Base-by-base conservation (phyloP, 768 basidiomycete genomes). In the Rhizopogon sp. region DNA sequence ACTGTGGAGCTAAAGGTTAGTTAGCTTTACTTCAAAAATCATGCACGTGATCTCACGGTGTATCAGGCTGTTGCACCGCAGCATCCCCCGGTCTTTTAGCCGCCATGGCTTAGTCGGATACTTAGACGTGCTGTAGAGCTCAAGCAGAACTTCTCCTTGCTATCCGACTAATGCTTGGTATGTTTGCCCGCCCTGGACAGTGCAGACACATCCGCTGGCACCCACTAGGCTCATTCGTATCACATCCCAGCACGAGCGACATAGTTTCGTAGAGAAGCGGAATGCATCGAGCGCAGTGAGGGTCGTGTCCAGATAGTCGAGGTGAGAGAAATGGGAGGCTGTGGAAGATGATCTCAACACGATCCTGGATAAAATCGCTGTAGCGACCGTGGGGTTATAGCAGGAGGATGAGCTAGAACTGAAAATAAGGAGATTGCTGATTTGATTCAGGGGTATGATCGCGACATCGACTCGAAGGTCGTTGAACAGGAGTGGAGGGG, bases 401-500 rank as follows among this genome's bases (percentile, higher is more conserved):
- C 85, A 90, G 68, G 90, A 95, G 62, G 89, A 94, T 58, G 94
- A 96, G 33, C 69, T 93, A 20, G 91, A 93, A 50, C 74, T 85
- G 67, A 88, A 88, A 80, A 80, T 54, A 74, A 79, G 56, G 90
- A 93, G 66, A 82, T 94, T 43, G 85, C 88, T 3, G 89, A 94
- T 46, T 68, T 96, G 43, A 78, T 93, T 5, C 73, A 72, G 6
- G 88, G 92, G 64, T 88, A 91, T 64, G 78, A 84, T 51, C 77
- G 81, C 29, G 86, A 90, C 52, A 81, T 92, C 3, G 79, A 20
- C 20, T 20, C 20, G 20, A 2, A 80, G 20, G 78, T 80, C 2
- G 85, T 93, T 6, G 90, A 92, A 62, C 81, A 85, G 42, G 90
- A 91, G 62, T 96, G 93, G 93, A 75, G 87, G 54, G 89, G 88